Conservation (phyloP, 2,329 filamentous ascomycete genomes). For the Penicillium concentricum region DNA sequence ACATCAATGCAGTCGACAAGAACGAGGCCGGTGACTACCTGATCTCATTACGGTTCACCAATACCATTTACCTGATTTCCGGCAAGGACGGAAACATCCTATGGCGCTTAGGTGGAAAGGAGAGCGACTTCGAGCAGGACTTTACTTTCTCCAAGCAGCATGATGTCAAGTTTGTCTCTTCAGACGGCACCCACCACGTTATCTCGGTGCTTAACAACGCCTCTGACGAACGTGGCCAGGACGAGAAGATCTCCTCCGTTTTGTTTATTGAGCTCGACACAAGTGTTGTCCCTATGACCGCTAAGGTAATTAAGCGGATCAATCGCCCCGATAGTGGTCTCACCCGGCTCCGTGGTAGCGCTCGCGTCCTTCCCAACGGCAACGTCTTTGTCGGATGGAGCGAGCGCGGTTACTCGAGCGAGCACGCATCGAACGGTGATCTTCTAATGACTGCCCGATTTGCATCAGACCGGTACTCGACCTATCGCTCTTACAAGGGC, state of each 20-base stretch:
- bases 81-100: slow-evolving; percentile 37
- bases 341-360: slow-evolving; percentile 37
- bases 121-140: slow-evolving; percentile 32
- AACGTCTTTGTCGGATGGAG: slow-evolving; percentile 43
- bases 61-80: slow-evolving; percentile 41
- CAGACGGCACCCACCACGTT: slow-evolving; percentile 29
- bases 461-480: slow-evolving; percentile 33
- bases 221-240: slow-evolving; percentile 29
- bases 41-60: slow-evolving; percentile 40
- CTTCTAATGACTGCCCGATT: slow-evolving; percentile 40
- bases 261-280: slow-evolving; percentile 35
- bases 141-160: slow-evolving; percentile 41
- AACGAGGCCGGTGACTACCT: slow-evolving; percentile 41
- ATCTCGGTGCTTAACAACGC: slow-evolving; percentile 38
- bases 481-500: slow-evolving; percentile 44
- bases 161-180: slow-evolving; percentile 35
- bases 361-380: slow-evolving; percentile 35
- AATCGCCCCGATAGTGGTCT: slow-evolving; percentile 36
- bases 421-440: slow-evolving; percentile 36
- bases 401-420: slow-evolving; percentile 36
- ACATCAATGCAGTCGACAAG: slow-evolving; percentile 45
- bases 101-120: slow-evolving; percentile 41
- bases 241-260: slow-evolving; percentile 32
- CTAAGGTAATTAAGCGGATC: slow-evolving; percentile 29
- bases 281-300: slow-evolving; percentile 25